Evolutionary conservation across 495 filamentous ascomycete species (phyloP).

Genomic region (Penicillium soppii): DNA sequence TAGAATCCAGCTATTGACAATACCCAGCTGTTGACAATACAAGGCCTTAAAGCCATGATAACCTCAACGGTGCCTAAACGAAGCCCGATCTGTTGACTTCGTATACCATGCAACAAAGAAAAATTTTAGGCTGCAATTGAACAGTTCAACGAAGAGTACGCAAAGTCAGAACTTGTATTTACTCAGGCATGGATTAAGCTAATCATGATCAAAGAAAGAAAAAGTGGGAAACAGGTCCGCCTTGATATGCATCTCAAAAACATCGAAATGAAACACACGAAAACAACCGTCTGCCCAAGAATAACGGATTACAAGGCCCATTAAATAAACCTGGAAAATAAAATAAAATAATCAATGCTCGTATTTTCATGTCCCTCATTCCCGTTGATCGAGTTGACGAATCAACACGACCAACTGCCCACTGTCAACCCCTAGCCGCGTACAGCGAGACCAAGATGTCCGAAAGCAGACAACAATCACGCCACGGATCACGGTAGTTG

Average conservation of each 20-base stretch:
- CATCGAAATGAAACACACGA: slow-evolving; percentile 5
- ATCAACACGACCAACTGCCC: background rate
- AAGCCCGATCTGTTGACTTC: too few species aligned
- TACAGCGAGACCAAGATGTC: too few species aligned
- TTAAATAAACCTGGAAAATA: slow-evolving; percentile 10
- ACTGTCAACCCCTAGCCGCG: background rate
- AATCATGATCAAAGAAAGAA: slow-evolving; percentile 17
- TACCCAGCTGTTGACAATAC: too few species aligned
- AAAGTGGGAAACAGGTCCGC: slow-evolving; percentile 25
- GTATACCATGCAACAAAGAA: too few species aligned
- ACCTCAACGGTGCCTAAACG: too few species aligned
- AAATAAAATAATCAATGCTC: slow-evolving; percentile 12
- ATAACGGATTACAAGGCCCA: slow-evolving; percentile 17
- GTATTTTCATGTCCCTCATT: slow-evolving; percentile 34
- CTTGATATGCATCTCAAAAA: slow-evolving; percentile 21
- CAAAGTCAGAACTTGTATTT: slow-evolving; percentile 14
- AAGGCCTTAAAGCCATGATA: too few species aligned
- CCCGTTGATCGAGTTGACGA: slow-evolving; percentile 2
- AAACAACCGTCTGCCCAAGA: background rate
- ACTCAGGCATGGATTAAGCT: slow-evolving; percentile 20
- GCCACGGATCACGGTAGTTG: background rate
- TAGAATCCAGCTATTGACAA: too few species aligned
- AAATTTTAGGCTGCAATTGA: background rate
- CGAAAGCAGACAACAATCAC: background rate
- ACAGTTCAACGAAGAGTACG: background rate